Evolutionary conservation across 495 filamentous ascomycete genomes (phyloP).

Genomic region (Bryoglossum gracile): DNA sequence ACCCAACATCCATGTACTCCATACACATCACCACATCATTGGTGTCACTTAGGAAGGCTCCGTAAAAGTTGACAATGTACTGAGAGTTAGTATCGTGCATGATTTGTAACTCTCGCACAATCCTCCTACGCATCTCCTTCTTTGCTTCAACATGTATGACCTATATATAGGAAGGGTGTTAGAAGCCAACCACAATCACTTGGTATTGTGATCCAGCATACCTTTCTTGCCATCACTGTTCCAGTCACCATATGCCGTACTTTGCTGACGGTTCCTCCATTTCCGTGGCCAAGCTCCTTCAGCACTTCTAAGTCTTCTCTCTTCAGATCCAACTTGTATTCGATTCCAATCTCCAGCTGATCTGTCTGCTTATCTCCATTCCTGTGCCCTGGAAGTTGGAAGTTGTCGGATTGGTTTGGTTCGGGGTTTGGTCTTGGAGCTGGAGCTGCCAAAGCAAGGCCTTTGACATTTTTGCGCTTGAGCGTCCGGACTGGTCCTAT

Average conservation of each 20-base stretch:
- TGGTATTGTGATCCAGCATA: constrained; percentile 39
- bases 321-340: constrained; percentile 87
- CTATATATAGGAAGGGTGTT: constrained; percentile 37
- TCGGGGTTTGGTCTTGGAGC: constrained; percentile 49
- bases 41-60: constrained; percentile 90
- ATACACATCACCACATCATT: constrained; percentile 99
- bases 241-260: constrained; percentile 92
- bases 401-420: constrained; percentile 37
- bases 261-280: constrained; percentile 97
- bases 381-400: constrained; percentile 20
- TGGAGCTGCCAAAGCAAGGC: constrained; percentile 71
- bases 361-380: constrained; percentile 16
- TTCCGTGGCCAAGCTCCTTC: constrained; percentile 91
- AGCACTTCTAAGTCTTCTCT: constrained; percentile 88
- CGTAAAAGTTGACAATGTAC: constrained; percentile 95
- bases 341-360: constrained; percentile 90
- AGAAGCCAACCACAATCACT: too few species aligned
- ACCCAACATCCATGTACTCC: constrained; percentile 99
- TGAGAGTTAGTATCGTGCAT: constrained; percentile 97
- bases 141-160: constrained; percentile 98
- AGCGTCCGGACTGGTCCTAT: constrained; percentile 78
- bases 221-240: constrained; percentile 96
- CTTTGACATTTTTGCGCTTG: constrained; percentile 95
- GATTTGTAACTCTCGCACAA: constrained; percentile 91
- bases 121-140: constrained; percentile 90